Conservation (phyloP, 2,329 filamentous ascomycete genomes). For the Ceratocystis destructans region DNA sequence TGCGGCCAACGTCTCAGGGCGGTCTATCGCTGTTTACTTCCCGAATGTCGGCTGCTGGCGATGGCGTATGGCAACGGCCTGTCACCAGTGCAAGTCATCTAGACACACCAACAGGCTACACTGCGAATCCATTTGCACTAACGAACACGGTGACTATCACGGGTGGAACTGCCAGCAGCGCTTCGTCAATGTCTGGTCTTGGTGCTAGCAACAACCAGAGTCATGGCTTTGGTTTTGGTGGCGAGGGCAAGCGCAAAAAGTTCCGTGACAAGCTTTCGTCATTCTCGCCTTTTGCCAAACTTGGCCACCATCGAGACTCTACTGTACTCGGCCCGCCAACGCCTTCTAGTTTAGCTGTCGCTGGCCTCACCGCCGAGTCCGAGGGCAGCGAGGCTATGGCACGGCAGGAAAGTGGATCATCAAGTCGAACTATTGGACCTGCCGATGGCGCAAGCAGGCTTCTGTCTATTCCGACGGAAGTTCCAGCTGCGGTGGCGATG, state of each 20-base stretch:
- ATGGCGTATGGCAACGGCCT: constrained; percentile 23
- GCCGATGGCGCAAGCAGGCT: not conserved
- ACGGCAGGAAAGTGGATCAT: constrained; percentile 6
- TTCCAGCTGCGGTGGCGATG: not conserved
- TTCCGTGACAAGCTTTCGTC: constrained; percentile 14
- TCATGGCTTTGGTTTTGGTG: constrained; percentile 27
- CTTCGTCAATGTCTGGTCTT: not conserved
- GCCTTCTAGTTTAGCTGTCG: not conserved
- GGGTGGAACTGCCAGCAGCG: constrained; percentile 21
- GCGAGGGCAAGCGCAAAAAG: constrained; percentile 12
- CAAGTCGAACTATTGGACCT: not conserved
- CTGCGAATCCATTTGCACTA: constrained; percentile 14
- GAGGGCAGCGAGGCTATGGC: constrained; percentile 1
- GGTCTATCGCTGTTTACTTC: constrained; percentile 8
- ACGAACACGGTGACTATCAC: constrained; percentile 21
- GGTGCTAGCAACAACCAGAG: not conserved
- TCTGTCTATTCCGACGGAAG: not conserved
- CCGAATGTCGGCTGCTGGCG: constrained; percentile 17
- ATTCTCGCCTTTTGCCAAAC: constrained; percentile 16
- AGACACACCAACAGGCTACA: constrained; percentile 5
- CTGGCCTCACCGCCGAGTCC: not conserved
- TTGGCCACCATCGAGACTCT: constrained; percentile 7
- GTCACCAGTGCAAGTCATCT: constrained; percentile 26
- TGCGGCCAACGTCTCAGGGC: constrained; percentile 10
- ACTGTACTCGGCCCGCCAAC: not conserved